These are phyloP conservation scores for Juncus inflexus DNA, from an alignment of 176 grass and related monocot species.

Conservation along the genomic window DNA sequence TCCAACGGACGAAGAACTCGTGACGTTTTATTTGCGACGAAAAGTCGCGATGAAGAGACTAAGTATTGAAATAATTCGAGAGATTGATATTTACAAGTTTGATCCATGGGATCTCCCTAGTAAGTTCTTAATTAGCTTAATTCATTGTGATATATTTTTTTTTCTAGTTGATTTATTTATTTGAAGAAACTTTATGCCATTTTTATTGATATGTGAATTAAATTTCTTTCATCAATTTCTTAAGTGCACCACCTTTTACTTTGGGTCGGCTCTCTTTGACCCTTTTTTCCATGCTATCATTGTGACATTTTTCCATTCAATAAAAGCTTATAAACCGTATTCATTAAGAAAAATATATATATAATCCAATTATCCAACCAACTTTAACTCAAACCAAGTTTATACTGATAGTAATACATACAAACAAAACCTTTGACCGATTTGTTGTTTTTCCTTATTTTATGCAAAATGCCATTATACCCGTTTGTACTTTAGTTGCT, in stretches of 20 bases:
- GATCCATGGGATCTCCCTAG: constrained; percentile 71
- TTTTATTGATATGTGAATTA: neutral
- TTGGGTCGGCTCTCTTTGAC: no score
- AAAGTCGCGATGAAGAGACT: constrained; percentile 67
- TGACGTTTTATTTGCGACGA: constrained; percentile 66
- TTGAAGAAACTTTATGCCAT: constrained; percentile 1
- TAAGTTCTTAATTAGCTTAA: constrained; percentile 21
- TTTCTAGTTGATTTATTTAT: neutral
- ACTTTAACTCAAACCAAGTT: neutral
- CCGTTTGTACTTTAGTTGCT: neutral
- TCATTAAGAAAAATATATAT: no score
- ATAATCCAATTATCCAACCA: neutral
- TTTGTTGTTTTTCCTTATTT: no score
- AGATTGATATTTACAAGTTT: constrained; percentile 72
- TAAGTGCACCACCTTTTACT: no score
- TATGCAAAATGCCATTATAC: neutral
- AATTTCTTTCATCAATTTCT: neutral
- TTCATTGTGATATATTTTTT: neutral
- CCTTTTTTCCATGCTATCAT: no score
- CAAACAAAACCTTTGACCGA: neutral
- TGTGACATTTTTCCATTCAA: no score
- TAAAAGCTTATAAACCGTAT: no score
- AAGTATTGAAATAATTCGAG: constrained; percentile 75
- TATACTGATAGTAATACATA: neutral
- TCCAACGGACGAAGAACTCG: constrained; percentile 84